Evolutionary conservation across 805 yeast genomes (phyloP), one percentile per base, ranked within the genome.

Genomic region (Alloascoidea hylecoeti): DNA sequence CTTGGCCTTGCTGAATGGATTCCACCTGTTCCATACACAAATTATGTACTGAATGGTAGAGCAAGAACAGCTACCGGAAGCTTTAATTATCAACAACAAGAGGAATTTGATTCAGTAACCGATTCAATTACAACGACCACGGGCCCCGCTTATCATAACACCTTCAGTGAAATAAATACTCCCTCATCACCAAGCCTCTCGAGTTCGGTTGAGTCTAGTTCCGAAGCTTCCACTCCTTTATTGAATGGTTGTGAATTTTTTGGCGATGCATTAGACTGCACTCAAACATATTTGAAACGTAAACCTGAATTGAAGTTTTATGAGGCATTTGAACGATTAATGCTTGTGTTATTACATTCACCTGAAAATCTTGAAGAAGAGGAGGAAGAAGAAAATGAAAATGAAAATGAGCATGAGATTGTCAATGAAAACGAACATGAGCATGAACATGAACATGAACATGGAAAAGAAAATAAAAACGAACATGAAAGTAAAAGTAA

Each of bases 1-100:
- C 58, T 84, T 19, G 86, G 85, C 6, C 58, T 88, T 35, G 89
- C 95, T 0, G 95, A 85, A 54, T 86, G 95, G 95, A 68, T 75
- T 19, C 88, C 94, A 4, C 84, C 82, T 1, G 56, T 73, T 33
- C 40, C 67, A 74, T 9, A n/a, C n/a, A 23, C 30, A n/a, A 62
- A 65, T 14, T 70, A 67, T 61, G 78, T 74, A 2, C 52, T 74
- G 34, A 63, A 71, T 40, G 79, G 78, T 3, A 58, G 74, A 41
- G 76, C 30, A n/a, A 23, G n/a, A 23, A 23, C 30, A 23, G 9
- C 9, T 23, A n/a, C 30, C n/a, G 13, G 30, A 23, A 23, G 13
- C n/a, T n/a, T 9, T 9, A 23, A 23, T n/a, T 23, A 9, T 23
- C 13, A 23, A n/a, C 30, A 23, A n/a, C 30, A 23, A n/a, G n/a